Conservation (phyloP, 345 rosid species). For the Eucalyptus cladocalyx region DNA sequence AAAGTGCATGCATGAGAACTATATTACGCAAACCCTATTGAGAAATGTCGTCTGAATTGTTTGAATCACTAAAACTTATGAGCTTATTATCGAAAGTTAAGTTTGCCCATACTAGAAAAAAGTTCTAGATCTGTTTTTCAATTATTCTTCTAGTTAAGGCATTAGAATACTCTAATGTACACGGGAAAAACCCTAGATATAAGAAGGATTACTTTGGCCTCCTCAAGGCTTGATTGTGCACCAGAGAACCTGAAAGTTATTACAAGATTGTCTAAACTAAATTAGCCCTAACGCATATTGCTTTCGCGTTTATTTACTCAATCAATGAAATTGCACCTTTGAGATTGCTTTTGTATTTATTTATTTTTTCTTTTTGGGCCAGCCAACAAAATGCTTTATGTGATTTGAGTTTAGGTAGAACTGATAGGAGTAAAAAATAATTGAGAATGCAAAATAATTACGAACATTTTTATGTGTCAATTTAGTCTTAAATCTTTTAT, state of each 20-base stretch:
- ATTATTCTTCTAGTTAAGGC: rapidly evolving
- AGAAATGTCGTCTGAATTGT: neutral
- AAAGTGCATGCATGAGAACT: neutral
- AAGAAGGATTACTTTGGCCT: neutral
- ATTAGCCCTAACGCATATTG: no score
- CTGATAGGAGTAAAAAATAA: no score
- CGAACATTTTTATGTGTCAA: neutral
- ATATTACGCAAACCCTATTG: neutral
- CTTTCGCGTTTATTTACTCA: no score
- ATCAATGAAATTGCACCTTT: no score
- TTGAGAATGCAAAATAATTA: no score
- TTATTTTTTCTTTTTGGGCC: no score
- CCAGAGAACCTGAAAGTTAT: neutral
- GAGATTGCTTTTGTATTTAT: no score
- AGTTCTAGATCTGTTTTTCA: neutral
- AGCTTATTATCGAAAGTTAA: neutral
- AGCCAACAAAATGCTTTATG: no score
- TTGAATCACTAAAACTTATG: neutral
- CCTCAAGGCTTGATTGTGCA: neutral
- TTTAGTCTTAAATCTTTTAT: neutral
- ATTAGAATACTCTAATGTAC: neutral
- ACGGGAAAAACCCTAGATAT: neutral
- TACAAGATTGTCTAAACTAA: no score
- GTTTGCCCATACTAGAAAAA: neutral
- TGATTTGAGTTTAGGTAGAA: no score